phyloP scores from a whole-genome alignment of 2,329 filamentous ascomycete species.

The Graphilbum fragrans region DNA sequence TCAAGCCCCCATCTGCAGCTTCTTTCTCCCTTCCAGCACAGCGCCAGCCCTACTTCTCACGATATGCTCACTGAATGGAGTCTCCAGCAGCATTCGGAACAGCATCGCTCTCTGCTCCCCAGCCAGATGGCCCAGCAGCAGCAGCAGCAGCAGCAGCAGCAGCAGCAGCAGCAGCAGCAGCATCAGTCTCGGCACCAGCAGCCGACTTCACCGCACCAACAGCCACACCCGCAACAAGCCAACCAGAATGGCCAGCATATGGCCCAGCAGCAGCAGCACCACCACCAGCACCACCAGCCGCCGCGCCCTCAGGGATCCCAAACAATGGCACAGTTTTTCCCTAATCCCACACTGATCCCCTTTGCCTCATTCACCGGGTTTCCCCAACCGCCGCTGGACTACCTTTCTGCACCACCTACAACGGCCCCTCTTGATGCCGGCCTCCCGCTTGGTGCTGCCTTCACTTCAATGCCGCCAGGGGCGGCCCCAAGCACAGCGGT shows the following conservation, averaged over 20 bases:
- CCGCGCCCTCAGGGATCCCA: background rate
- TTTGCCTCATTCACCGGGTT: constrained; percentile 38
- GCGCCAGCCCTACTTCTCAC: constrained; percentile 34
- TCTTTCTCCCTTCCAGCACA: constrained; percentile 41
- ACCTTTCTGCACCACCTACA: constrained; percentile 46
- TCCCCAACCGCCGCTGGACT: constrained; percentile 45
- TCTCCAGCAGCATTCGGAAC: constrained; percentile 40
- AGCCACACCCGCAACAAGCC: constrained; percentile 15
- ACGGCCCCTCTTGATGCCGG: constrained; percentile 53
- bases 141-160: constrained; percentile 15
- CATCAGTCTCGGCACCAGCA: constrained; percentile 29
- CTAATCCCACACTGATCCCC: constrained; percentile 29
- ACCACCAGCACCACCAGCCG: constrained; percentile 39
- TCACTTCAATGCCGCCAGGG: constrained; percentile 43
- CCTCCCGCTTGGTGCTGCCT: constrained; percentile 46
- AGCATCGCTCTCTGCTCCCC: constrained; percentile 28
- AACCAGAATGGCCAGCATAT: constrained; percentile 20
- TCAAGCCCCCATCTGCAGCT: constrained; percentile 43
- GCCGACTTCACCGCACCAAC: too few relatives aligned
- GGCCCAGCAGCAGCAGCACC: constrained; percentile 35
- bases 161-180: constrained; percentile 24
- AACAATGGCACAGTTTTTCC: background rate
- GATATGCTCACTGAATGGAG: constrained; percentile 48
- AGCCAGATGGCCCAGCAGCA: constrained; percentile 15
- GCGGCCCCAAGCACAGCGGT: constrained; percentile 33